Conservation (phyloP, 345 rosid genomes). For the Turritis glabra region DNA sequence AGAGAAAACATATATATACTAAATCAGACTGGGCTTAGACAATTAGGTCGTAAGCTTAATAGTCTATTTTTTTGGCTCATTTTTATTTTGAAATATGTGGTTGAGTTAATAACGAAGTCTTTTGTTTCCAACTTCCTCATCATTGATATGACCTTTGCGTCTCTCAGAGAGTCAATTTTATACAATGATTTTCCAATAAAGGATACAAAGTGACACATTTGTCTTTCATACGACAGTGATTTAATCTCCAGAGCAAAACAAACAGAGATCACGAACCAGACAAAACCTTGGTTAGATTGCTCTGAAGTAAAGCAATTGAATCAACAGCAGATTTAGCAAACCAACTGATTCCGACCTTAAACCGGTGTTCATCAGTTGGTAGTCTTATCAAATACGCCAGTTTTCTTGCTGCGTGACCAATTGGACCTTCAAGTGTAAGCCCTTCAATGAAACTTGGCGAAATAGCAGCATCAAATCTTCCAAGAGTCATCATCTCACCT, state of each 20-base stretch:
- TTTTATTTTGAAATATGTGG: too few relatives aligned
- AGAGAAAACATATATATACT: too few relatives aligned
- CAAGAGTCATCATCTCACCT: conserved; percentile 97
- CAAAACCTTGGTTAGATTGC: conserved; percentile 61
- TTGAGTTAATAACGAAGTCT: not conserved
- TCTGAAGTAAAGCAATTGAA: conserved; percentile 72
- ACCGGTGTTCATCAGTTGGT: conserved; percentile 89
- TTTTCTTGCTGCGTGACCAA: conserved; percentile 91
- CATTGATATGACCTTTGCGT: not conserved
- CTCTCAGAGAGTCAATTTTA: not conserved
- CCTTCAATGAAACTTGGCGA: conserved; percentile 92
- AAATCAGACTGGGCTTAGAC: too few relatives aligned
- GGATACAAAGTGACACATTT: conserved; percentile 11
- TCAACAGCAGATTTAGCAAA: conserved; percentile 75
- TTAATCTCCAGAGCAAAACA: not conserved
- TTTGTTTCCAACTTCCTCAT: not conserved
- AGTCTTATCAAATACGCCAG: conserved; percentile 78
- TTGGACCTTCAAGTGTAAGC: conserved; percentile 79
- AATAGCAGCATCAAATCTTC: conserved; percentile 80
- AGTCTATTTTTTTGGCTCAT: not conserved
- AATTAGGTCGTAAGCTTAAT: too few relatives aligned
- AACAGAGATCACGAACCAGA: conserved; percentile 45
- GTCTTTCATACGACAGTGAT: not conserved
- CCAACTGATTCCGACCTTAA: conserved; percentile 95
- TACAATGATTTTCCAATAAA: not conserved